A percentile compares a stretch with the other conserved stretches of the same genome.
Conservation (phyloP, 768 basidiomycete species). For the Agaricus sinodeliciosus region DNA sequence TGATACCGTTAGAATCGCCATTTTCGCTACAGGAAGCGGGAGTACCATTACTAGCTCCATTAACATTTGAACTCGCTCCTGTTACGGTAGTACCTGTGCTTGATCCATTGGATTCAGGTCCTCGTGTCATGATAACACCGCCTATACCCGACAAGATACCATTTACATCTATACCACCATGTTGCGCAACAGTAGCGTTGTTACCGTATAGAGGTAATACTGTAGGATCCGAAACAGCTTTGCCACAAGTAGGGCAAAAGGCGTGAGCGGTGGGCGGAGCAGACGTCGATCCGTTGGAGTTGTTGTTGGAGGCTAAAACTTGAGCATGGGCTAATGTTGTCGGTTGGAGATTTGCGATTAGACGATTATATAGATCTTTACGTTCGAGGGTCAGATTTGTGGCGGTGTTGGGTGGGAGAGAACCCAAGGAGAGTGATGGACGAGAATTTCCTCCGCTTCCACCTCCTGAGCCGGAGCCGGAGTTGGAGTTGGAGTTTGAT, state of each 20-base stretch:
- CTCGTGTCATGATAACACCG: not conserved
- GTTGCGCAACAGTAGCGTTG: not conserved
- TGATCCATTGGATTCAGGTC: not conserved
- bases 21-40: not conserved
- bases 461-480: not conserved
- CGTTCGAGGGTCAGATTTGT: not conserved
- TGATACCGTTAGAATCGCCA: slow-evolving; percentile 21
- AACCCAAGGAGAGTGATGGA: slow-evolving; percentile 19
- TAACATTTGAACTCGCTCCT: not conserved
- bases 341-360: not conserved
- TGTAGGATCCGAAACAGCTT: slow-evolving; percentile 36
- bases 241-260: slow-evolving; percentile 52
- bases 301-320: slow-evolving; percentile 4
- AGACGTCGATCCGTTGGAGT: slow-evolving; percentile 23
- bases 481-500: not conserved
- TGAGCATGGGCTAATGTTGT: slow-evolving; percentile 12
- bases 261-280: slow-evolving; percentile 40
- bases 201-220: slow-evolving; percentile 21
- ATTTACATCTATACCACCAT: not conserved
- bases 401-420: slow-evolving; percentile 19
- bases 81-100: not conserved
- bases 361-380: not conserved
- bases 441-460: slow-evolving; percentile 12
- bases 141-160: not conserved
- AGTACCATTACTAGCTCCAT: not conserved